phyloP scores from a whole-genome alignment of 768 basidiomycete genomes.

The Suillus tomentosus region DNA sequence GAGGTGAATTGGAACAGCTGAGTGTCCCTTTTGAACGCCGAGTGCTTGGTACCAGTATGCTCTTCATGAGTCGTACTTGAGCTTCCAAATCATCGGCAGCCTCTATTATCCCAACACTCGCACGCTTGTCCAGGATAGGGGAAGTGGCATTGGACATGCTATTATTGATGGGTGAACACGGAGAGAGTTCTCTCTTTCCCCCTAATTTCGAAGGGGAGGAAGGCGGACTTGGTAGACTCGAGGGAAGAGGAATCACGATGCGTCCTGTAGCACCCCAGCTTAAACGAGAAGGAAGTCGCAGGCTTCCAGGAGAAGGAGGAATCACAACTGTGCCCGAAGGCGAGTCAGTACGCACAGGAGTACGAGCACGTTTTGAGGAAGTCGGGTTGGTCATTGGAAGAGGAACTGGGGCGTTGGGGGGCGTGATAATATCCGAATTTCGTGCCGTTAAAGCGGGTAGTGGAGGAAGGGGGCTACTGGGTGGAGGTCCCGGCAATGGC shows the following conservation, averaged over 20 bases:
- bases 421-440: neutral
- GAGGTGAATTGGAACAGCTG: slow-evolving; percentile 15
- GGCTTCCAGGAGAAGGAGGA: slow-evolving; percentile 30
- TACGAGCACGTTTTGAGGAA: slow-evolving; percentile 31
- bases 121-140: slow-evolving; percentile 16
- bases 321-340: neutral
- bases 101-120: slow-evolving; percentile 33
- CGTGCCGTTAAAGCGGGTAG: slow-evolving; percentile 17
- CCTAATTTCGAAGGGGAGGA: slow-evolving; percentile 27
- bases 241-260: slow-evolving; percentile 13
- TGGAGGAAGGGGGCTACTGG: slow-evolving; percentile 32
- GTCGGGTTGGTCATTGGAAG: slow-evolving; percentile 9
- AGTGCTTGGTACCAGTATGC: slow-evolving; percentile 31
- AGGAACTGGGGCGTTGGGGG: neutral
- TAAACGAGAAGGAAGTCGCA: slow-evolving; percentile 34
- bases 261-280: slow-evolving; percentile 31
- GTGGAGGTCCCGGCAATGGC: slow-evolving; percentile 29
- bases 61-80: slow-evolving; percentile 25
- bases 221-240: slow-evolving; percentile 31
- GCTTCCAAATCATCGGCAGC: slow-evolving; percentile 23
- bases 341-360: slow-evolving; percentile 6
- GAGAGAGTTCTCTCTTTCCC: slow-evolving; percentile 13
- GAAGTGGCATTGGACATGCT: neutral
- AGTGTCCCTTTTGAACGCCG: slow-evolving; percentile 26
- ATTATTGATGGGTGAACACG: slow-evolving; percentile 13